A percentile compares a stretch with the other conserved stretches of the same genome.
Conservation (phyloP, 352 stramenopile species). For the Globisporangium ultimum region DNA sequence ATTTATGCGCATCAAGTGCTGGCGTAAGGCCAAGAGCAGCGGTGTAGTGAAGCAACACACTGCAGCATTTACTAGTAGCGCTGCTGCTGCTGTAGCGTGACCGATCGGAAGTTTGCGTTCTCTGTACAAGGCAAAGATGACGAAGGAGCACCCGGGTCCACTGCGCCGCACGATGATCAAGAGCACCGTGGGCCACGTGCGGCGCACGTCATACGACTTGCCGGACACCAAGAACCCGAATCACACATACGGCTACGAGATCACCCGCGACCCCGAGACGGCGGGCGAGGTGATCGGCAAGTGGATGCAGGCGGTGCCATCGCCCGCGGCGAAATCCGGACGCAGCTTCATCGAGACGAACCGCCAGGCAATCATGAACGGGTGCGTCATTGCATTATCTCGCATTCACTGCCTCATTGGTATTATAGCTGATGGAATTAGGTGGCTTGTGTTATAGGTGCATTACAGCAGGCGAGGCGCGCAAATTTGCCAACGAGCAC, state of each 20-base stretch:
- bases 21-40: too few relatives aligned
- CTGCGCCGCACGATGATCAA: slow-evolving; percentile 85
- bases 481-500: slow-evolving; percentile 64
- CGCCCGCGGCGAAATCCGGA: slow-evolving; percentile 48
- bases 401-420: neutral
- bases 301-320: slow-evolving; percentile 66
- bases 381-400: slow-evolving; percentile 21
- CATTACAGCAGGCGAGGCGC: slow-evolving; percentile 52
- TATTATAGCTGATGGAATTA: neutral
- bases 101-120: too few relatives aligned
- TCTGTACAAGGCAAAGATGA: slow-evolving; percentile 8
- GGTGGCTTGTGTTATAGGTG: slow-evolving; percentile 20
- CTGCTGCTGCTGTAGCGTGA: neutral
- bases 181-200: slow-evolving; percentile 63
- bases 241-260: slow-evolving; percentile 69
- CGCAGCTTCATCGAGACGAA: slow-evolving; percentile 84
- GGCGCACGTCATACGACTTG: slow-evolving; percentile 60
- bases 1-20: neutral
- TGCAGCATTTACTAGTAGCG: neutral
- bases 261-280: slow-evolving; percentile 69
- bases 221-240: slow-evolving; percentile 53
- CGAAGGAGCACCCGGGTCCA: slow-evolving; percentile 31
- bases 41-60: neutral
- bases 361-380: slow-evolving; percentile 52
- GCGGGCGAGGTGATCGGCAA: slow-evolving; percentile 70